These are phyloP conservation scores for Globisporangium spiculum DNA, from an alignment of 352 stramenopile species.

Conservation along the genomic window DNA sequence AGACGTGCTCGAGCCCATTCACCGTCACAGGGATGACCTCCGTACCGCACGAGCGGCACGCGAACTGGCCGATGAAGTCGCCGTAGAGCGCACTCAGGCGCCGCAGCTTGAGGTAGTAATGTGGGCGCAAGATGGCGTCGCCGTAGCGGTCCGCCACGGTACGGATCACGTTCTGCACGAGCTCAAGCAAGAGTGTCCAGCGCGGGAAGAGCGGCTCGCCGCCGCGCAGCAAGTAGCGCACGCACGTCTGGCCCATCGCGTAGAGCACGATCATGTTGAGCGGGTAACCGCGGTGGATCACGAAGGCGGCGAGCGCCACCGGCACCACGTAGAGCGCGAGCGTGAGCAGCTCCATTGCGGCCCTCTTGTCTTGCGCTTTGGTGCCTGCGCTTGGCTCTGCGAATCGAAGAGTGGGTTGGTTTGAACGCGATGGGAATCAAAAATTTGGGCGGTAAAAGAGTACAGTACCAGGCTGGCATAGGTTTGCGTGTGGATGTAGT, in stretches of 20 bases:
- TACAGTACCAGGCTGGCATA: neutral
- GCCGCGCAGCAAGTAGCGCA: conserved; percentile 4
- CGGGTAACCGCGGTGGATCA: conserved; percentile 13
- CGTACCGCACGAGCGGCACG: conserved; percentile 18
- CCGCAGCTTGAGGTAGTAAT: conserved; percentile 24
- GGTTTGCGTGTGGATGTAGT: neutral
- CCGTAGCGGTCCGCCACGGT: conserved; percentile 21
- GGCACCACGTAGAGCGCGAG: neutral
- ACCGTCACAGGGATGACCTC: conserved; percentile 23
- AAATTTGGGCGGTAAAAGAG: neutral
- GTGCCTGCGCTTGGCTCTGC: too few relatives aligned
- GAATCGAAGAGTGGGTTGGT: neutral
- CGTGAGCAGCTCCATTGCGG: neutral
- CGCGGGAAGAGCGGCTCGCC: conserved; percentile 17
- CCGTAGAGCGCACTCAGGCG: conserved; percentile 22
- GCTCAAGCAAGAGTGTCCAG: conserved; percentile 40
- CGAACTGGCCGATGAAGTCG: conserved; percentile 23
- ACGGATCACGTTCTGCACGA: conserved; percentile 22
- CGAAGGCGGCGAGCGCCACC: neutral
- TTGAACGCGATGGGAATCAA: neutral
- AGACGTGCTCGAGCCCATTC: conserved; percentile 47
- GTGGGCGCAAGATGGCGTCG: conserved; percentile 8
- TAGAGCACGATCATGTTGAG: conserved; percentile 14
- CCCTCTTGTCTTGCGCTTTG: neutral
- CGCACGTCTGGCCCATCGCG: neutral